These are phyloP conservation scores for Limonium bicolor DNA, from an alignment of 148 eudicot species.

Conservation along the genomic window DNA sequence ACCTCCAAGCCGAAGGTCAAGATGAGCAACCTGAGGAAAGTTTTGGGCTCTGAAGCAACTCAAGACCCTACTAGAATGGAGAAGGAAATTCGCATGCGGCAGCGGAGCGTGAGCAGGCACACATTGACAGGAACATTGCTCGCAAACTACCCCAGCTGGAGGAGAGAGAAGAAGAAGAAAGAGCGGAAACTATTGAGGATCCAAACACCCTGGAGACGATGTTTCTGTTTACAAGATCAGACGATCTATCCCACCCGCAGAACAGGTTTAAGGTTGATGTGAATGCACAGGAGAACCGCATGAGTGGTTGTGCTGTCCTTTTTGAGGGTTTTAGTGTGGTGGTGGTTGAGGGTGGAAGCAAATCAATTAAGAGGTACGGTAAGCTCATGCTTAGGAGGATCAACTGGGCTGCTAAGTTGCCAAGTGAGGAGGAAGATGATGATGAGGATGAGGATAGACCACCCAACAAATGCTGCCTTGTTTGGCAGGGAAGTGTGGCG, in stretches of 20 bases:
- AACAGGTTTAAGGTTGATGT: conserved; percentile 85
- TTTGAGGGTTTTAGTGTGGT: conserved; percentile 57
- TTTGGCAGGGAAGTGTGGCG: conserved; percentile 91
- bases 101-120: conserved; percentile 95
- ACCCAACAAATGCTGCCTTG: conserved; percentile 46
- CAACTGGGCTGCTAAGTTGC: conserved; percentile 59
- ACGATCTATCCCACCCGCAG: conserved; percentile 61
- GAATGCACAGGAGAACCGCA: conserved; percentile 83
- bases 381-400: conserved; percentile 86
- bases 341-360: conserved; percentile 87
- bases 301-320: conserved; percentile 72
- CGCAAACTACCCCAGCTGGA: conserved; percentile 93
- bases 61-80: conserved; percentile 89
- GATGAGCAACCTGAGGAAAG: conserved; percentile 96
- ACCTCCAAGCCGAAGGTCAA: conserved; percentile 89
- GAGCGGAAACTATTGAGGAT: conserved; percentile 94
- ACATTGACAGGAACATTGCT: conserved; percentile 75
- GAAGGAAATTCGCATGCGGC: conserved; percentile 85
- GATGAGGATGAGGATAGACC: conserved; percentile 56
- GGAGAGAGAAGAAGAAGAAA: conserved; percentile 83
- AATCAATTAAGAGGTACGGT: conserved; percentile 79
- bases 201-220: conserved; percentile 48
- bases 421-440: conserved; percentile 41
- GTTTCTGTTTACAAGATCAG: conserved; percentile 71
- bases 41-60: conserved; percentile 90